Evolutionary conservation across 2,329 filamentous ascomycete species (phyloP).

Genomic region (Colletotrichum sp.): DNA sequence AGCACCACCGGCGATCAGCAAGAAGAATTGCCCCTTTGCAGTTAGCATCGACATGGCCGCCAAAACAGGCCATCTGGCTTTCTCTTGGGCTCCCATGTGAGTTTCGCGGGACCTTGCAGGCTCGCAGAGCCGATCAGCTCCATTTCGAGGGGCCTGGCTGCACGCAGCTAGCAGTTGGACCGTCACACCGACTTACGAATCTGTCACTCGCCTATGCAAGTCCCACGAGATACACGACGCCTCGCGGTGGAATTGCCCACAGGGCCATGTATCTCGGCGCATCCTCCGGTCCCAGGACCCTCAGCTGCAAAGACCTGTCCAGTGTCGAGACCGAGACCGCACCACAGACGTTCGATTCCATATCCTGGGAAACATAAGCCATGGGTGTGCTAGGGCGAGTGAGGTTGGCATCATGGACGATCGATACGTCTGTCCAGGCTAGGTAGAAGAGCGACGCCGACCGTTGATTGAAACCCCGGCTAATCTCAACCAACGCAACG

Average conservation of each 20-base stretch:
- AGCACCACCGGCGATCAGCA: neutral
- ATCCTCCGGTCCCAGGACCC: neutral
- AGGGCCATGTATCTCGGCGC: neutral
- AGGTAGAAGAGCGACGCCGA: neutral
- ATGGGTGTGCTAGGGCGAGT: neutral
- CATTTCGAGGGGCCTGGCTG: neutral
- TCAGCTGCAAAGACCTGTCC: neutral
- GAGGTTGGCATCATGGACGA: neutral
- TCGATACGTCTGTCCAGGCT: neutral
- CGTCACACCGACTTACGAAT: slow-evolving; percentile 20
- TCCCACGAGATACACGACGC: neutral
- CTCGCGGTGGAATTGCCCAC: neutral
- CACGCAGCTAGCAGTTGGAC: slow-evolving; percentile 15
- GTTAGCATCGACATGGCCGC: neutral
- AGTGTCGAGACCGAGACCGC: neutral
- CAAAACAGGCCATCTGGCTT: slow-evolving; percentile 7
- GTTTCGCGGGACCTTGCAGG: slow-evolving; percentile 18
- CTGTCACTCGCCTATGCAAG: slow-evolving; percentile 12
- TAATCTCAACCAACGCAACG: neutral
- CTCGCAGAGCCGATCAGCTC: slow-evolving; percentile 6
- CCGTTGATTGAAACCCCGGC: neutral
- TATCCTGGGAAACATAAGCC: neutral
- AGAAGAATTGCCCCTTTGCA: neutral
- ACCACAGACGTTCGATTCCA: neutral
- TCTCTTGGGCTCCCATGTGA: slow-evolving; percentile 7